Evolutionary conservation across 1,139 yeast species (phyloP).

Genomic region (Taiozyma sp.): DNA sequence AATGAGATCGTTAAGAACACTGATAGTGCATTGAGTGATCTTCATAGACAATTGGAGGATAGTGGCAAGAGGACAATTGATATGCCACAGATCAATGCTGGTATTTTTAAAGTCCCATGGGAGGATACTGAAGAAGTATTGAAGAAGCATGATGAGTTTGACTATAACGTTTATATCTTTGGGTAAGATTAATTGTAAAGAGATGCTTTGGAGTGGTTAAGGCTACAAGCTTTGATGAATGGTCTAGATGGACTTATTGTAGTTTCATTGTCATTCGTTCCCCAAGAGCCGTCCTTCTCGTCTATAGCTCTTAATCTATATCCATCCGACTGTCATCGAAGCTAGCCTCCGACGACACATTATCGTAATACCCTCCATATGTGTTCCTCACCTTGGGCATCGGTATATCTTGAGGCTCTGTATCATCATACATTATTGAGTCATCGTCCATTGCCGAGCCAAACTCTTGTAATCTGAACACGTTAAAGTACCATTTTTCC

Average conservation of each 20-base stretch:
- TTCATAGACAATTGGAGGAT: slow-evolving; percentile 34
- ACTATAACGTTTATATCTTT: slow-evolving; percentile 40
- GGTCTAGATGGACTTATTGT: not conserved
- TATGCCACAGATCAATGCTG: slow-evolving; percentile 80
- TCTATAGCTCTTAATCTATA: slow-evolving; percentile 5
- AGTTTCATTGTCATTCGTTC: not conserved
- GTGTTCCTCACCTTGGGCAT: slow-evolving; percentile 3
- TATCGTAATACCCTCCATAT: slow-evolving; percentile 9
- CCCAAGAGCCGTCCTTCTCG: not conserved
- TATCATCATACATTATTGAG: slow-evolving; percentile 7
- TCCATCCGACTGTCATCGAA: not conserved
- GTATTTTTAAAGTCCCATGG: slow-evolving; percentile 82
- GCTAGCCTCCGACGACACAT: not conserved
- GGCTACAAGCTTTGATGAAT: too few species aligned
- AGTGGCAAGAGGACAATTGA: slow-evolving; percentile 9
- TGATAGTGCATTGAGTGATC: slow-evolving; percentile 39
- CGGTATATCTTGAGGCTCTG: not conserved
- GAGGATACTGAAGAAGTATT: slow-evolving; percentile 53
- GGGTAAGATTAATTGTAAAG: not conserved
- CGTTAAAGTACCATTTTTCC: slow-evolving; percentile 15
- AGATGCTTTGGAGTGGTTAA: too few species aligned
- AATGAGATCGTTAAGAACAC: slow-evolving; percentile 47
- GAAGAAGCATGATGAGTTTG: slow-evolving; percentile 23
- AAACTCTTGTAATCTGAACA: slow-evolving; percentile 9
- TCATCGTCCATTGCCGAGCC: slow-evolving; percentile 7